phyloP scores from a whole-genome alignment of 2,329 filamentous ascomycete genomes.

The Sporothrix mexicana region DNA sequence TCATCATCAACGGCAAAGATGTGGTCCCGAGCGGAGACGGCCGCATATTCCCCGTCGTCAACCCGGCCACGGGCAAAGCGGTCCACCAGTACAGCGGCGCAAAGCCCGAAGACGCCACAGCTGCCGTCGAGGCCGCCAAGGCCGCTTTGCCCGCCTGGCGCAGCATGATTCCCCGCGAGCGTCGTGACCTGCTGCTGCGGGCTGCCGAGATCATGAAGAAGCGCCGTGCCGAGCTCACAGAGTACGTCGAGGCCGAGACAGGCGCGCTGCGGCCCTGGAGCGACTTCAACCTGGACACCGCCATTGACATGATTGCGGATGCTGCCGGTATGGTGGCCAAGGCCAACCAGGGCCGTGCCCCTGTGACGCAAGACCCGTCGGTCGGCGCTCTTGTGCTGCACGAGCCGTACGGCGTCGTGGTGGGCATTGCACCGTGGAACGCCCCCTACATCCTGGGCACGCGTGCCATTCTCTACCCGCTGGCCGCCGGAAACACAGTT shows the following conservation, averaged over 20 bases:
- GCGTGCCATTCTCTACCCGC: conserved; percentile 64
- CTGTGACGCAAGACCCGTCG: conserved; percentile 20
- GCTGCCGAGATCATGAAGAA: conserved; percentile 68
- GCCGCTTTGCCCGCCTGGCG: conserved; percentile 73
- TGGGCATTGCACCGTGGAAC: conserved; percentile 82
- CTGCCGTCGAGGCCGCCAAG: conserved; percentile 57
- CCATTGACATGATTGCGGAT: conserved; percentile 50
- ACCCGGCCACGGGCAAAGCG: conserved; percentile 43
- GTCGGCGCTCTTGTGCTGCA: conserved; percentile 66
- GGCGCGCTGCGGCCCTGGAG: conserved; percentile 49
- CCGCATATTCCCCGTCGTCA: conserved; percentile 40
- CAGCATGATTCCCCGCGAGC: conserved; percentile 62
- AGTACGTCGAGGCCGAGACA: conserved; percentile 63
- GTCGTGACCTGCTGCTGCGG: conserved; percentile 73
- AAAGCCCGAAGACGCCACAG: conserved; percentile 40
- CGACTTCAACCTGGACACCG: conserved; percentile 49
- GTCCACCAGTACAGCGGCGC: conserved; percentile 43
- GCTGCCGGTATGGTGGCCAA: conserved; percentile 46
- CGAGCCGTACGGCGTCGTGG: conserved; percentile 81
- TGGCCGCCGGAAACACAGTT: conserved; percentile 79
- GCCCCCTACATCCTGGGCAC: conserved; percentile 61
- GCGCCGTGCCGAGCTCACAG: conserved; percentile 64
- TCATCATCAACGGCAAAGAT: conserved; percentile 22
- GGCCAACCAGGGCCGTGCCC: conserved; percentile 25
- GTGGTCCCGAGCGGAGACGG: conserved; percentile 30